A percentile compares a stretch with the other conserved stretches of the same genome.
phyloP scores from a whole-genome alignment of 2,329 filamentous ascomycete genomes.

The Dothideomycetidae sp. region DNA sequence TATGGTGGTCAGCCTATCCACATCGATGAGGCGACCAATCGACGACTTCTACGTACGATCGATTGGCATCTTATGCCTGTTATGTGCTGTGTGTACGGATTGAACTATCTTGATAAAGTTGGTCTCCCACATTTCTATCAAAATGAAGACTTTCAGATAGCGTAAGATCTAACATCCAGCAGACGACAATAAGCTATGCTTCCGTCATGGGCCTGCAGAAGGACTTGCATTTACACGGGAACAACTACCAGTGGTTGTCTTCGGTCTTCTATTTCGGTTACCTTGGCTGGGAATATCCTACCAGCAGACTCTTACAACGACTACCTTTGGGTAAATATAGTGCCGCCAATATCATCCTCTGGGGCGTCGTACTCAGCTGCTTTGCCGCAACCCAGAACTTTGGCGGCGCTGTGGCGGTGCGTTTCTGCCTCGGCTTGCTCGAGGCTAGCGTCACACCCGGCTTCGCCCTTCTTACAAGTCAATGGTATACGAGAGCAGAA shows the following conservation, averaged over 20 bases:
- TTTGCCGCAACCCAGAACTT: conserved; percentile 50
- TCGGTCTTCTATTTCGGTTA: conserved; percentile 42
- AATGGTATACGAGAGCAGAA: conserved; percentile 60
- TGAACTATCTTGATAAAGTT: conserved; percentile 50
- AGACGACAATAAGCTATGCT: conserved; percentile 37
- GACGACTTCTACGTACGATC: conserved; percentile 44
- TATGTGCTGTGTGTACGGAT: conserved; percentile 42
- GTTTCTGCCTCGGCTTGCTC: conserved; percentile 54
- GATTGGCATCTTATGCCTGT: conserved; percentile 48
- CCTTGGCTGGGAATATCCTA: conserved; percentile 51
- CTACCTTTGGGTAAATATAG: conserved; percentile 54
- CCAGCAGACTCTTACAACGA: conserved; percentile 48
- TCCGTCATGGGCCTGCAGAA: conserved; percentile 36
- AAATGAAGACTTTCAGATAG: too few relatives aligned
- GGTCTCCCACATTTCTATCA: too few relatives aligned
- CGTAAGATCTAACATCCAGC: too few relatives aligned
- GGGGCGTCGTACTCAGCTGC: conserved; percentile 46
- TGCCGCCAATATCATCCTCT: conserved; percentile 48
- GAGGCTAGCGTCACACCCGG: conserved; percentile 56
- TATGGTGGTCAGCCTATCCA: conserved; percentile 37
- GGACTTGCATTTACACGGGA: conserved; percentile 33
- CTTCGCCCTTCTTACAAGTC: conserved; percentile 52
- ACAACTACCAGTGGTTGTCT: conserved; percentile 38
- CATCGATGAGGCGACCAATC: conserved; percentile 43
- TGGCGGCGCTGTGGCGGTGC: conserved; percentile 46